Evolutionary conservation across 2,329 filamentous ascomycete species (phyloP), one percentile per base, ranked within the genome.

Genomic region (Trichoderma sp.): DNA sequence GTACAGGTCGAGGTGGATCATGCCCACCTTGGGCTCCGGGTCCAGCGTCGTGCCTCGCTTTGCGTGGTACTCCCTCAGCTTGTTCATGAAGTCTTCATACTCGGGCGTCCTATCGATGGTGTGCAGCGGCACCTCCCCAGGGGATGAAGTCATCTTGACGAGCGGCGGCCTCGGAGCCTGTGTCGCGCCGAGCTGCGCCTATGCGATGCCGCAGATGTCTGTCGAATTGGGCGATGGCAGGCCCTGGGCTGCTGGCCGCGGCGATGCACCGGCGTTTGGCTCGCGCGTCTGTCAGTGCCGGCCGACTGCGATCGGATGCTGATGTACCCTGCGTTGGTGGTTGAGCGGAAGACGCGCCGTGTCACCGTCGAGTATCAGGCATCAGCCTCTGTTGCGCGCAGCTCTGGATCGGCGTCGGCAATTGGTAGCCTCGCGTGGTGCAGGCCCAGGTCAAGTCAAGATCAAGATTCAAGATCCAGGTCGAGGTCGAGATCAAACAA

Each of bases 1-100:
- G 74, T 88, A 81, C 30, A 96, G 82, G 73, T 96, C 90, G 67
- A 96, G 84, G 69, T 90, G 88, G 67, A 88, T 88, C 70, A 85
- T 84, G 67, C 91, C 92, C 71, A 96, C 87, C 78, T 91, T 93
- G 59, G 92, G 92, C 75, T 93, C 90, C 34, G 88, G 83, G 67
- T 96, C 92, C 70, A 96, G 87, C 65, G 82, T 79, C 7, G 91
- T 96, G 63, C 92, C 92, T 78, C 92, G 86, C 76, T 91, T 87
- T 71, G 88, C 83, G 77, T 96, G 92, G 74, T 92, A 96, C 54
- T 82, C 86, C 58, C 82, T 84, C 64, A 96, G 80, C 72, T 89
- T 87, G 70, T 85, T 81, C 73, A 96, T 90, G 76, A 96, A 96
- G 50, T 90, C 87, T 64, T 89, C 85, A 77, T 92, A 92, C 78